Base-by-base conservation (phyloP, 2,329 filamentous ascomycete genomes). In the Cercospora sp. region DNA sequence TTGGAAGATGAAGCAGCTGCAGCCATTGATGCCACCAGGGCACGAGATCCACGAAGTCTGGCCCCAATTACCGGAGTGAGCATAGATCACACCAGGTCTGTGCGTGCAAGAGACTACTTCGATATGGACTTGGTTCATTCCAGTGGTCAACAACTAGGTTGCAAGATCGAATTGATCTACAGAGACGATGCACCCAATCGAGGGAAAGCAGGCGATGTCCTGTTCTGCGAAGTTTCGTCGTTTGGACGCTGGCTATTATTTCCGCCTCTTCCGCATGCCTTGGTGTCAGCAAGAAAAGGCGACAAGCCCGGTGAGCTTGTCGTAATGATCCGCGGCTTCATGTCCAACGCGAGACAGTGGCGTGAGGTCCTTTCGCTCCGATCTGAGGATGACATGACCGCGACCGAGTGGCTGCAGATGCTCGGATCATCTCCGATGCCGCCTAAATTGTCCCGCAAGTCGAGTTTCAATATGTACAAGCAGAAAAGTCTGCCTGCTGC, bases 31-130 rank as follows among this genome's bases (percentile, higher is more conserved):
- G 87, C 91, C 5, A 92, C 90, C 10, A 87, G 92, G 67, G 89
- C 90, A 58, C 88, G 94, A 71, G 92, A 97, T 78, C 86, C 94
- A 12, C 87, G 89, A 72, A 96, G 90, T 16, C 81, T 99, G 64
- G 88, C 87, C 12, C 86, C 91, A 1, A 84, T 93, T 39, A 87
- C 89, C 36, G 87, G 87, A 64, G 87, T 95, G 9, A 84, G 82
- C 53, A 89, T 98, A 65, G 90, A 97, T 75, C 85, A 87, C n/a
- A 86, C 83, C 45, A 89, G 93, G 65, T 92, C 94, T 75, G 96
- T 99, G 51, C 90, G 88, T 71, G 94, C 94, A 57, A 90, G 96
- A 75, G 95, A 99, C 78, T 89, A 91, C 73, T 99, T 99, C 78
- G 90, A 91, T 66, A 84, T 99, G 73, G 90, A 94, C 68, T 81